Evolutionary conservation across 768 basidiomycete species (phyloP).

Genomic region (Favolaschia claudopus): DNA sequence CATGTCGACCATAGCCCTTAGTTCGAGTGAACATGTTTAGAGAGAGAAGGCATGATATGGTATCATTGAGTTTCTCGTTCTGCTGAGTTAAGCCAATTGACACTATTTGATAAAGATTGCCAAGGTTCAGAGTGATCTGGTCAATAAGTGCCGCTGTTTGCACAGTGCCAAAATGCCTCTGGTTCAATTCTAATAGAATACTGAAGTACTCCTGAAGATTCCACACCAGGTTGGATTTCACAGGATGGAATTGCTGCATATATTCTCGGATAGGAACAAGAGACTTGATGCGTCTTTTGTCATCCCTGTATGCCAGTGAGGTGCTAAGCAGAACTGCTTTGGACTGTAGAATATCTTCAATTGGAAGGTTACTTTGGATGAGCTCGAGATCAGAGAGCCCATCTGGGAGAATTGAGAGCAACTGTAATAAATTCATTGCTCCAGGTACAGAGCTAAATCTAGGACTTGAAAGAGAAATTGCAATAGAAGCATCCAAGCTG

Average conservation of each 20-base stretch:
- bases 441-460: background rate
- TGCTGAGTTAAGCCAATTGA: background rate
- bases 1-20: background rate
- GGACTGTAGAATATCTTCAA: background rate
- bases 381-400: conserved; percentile 6
- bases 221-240: background rate
- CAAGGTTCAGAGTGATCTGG: background rate
- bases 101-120: background rate
- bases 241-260: background rate
- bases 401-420: conserved; percentile 11
- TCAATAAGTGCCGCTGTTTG: background rate
- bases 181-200: background rate
- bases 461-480: conserved; percentile 7
- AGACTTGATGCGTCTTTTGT: no score
- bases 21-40: background rate
- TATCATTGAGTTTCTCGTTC: background rate
- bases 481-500: conserved; percentile 9
- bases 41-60: background rate
- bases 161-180: background rate
- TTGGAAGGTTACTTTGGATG: conserved; percentile 5
- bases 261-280: background rate
- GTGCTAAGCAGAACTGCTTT: conserved; percentile 1
- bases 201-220: background rate
- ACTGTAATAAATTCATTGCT: background rate
- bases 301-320: background rate